Evolutionary conservation across 495 filamentous ascomycete genomes (phyloP).

Genomic region (Penicillium alfredii): DNA sequence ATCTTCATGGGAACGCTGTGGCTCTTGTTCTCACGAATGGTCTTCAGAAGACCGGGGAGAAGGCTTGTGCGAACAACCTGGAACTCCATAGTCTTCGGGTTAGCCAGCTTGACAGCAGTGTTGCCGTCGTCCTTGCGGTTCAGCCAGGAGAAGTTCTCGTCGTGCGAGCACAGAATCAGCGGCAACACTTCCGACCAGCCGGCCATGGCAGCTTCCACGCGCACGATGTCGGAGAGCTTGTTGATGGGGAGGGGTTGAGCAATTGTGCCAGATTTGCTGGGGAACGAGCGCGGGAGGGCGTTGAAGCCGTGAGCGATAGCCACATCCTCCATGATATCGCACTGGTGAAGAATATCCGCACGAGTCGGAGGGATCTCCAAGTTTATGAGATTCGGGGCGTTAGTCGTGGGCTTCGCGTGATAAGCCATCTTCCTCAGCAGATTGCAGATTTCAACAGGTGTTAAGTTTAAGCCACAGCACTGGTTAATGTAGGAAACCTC

Average conservation of each 20-base stretch:
- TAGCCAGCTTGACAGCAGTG: conserved; percentile 81
- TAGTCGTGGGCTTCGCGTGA: conserved; percentile 61
- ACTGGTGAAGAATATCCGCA: conserved; percentile 91
- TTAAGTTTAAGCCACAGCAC: conserved; percentile 75
- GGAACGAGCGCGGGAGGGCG: conserved; percentile 75
- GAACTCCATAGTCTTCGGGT: conserved; percentile 94
- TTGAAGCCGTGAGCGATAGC: conserved; percentile 97
- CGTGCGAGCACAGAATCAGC: conserved; percentile 93
- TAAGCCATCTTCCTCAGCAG: conserved; percentile 84
- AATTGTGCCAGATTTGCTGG: conserved; percentile 75
- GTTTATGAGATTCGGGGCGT: conserved; percentile 61
- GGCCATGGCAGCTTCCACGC: conserved; percentile 84
- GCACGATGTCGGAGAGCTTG: conserved; percentile 88
- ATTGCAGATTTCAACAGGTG: conserved; percentile 63
- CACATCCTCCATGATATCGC: conserved; percentile 98
- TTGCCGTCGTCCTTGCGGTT: conserved; percentile 85
- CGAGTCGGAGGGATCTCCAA: conserved; percentile 81
- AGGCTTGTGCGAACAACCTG: conserved; percentile 91
- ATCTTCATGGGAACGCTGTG: conserved; percentile 86
- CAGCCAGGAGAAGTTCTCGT: conserved; percentile 96
- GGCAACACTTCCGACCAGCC: conserved; percentile 97
- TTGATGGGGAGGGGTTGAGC: conserved; percentile 86
- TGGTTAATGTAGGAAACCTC: conserved; percentile 89
- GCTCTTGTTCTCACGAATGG: conserved; percentile 88
- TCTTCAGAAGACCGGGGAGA: conserved; percentile 89